These are phyloP conservation scores for Termitomyces sp. DNA, from an alignment of 768 basidiomycete species.

Conservation along the genomic window DNA sequence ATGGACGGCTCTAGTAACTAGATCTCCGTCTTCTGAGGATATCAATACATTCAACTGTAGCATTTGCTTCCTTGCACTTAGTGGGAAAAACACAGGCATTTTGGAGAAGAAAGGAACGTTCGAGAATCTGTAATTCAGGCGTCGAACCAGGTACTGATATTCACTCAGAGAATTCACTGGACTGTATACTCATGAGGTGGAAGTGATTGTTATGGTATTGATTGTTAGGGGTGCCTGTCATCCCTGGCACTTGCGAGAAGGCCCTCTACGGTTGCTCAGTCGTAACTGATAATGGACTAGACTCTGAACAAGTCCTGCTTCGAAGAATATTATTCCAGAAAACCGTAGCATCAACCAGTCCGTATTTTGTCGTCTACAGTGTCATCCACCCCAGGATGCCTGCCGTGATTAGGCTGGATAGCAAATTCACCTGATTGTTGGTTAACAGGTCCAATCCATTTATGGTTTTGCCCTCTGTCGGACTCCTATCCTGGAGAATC, in stretches of 20 bases:
- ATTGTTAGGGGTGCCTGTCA: neutral
- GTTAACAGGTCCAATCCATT: constrained; percentile 66
- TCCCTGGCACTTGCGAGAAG: neutral
- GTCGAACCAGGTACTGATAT: neutral
- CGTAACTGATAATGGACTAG: neutral
- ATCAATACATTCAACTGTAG: neutral
- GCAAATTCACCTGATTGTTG: constrained; percentile 68
- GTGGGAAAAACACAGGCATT: too few species aligned
- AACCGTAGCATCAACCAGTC: neutral
- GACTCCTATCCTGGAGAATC: constrained; percentile 55
- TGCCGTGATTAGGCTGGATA: constrained; percentile 33
- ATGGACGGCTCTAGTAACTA: neutral
- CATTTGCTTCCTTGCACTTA: neutral
- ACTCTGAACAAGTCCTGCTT: neutral
- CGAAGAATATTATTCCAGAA: neutral
- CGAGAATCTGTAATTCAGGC: neutral
- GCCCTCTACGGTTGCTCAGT: neutral
- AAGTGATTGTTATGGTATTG: neutral
- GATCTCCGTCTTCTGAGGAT: neutral
- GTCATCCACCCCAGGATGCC: constrained; percentile 23
- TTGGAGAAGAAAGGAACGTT: too few species aligned
- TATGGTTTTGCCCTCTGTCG: constrained; percentile 29
- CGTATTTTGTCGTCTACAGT: neutral
- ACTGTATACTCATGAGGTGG: neutral
- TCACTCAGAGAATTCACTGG: neutral